Evolutionary conservation across 2,329 filamentous ascomycete species (phyloP).

Genomic region (Epichloe sibirici): DNA sequence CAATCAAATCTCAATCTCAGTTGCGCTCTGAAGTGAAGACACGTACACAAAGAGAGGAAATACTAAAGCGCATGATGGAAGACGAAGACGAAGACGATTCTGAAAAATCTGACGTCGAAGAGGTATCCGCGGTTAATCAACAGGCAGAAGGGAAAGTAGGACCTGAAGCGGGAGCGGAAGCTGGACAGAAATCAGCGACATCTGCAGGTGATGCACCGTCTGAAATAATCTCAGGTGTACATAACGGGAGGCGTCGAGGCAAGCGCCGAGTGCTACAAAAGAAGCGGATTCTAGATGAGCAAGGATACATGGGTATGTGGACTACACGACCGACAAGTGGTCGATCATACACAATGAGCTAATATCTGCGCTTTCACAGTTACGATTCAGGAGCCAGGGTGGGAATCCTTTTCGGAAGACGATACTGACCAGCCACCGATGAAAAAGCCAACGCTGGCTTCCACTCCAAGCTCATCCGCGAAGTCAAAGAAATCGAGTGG

Average conservation of each 20-base stretch:
- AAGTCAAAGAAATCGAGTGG: slow-evolving; percentile 43
- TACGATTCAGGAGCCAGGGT: slow-evolving; percentile 69
- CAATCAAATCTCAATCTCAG: slow-evolving; percentile 13
- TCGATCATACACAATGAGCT: not conserved
- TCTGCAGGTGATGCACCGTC: slow-evolving; percentile 32
- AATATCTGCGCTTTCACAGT: slow-evolving; percentile 37
- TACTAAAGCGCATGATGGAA: slow-evolving; percentile 33
- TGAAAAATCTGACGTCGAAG: slow-evolving; percentile 28
- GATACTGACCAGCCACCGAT: slow-evolving; percentile 44
- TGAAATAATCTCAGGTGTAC: slow-evolving; percentile 39
- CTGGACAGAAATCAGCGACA: slow-evolving; percentile 18
- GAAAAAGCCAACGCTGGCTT: slow-evolving; percentile 40
- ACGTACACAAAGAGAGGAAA: slow-evolving; percentile 26
- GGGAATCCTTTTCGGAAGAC: slow-evolving; percentile 92
- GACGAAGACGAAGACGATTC: slow-evolving; percentile 41
- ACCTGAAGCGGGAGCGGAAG: slow-evolving; percentile 20
- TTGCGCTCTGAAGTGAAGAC: slow-evolving; percentile 16
- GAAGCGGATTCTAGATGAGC: slow-evolving; percentile 73
- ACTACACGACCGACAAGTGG: not conserved
- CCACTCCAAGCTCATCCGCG: slow-evolving; percentile 32
- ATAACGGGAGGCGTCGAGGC: slow-evolving; percentile 58
- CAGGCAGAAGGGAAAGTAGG: slow-evolving; percentile 24
- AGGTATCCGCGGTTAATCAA: slow-evolving; percentile 25
- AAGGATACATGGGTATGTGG: slow-evolving; percentile 72
- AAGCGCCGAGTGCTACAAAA: slow-evolving; percentile 77